A percentile compares a stretch with the other conserved stretches of the same genome.
phyloP scores from a whole-genome alignment of 352 stramenopile species.

The Discostella stelligera region DNA sequence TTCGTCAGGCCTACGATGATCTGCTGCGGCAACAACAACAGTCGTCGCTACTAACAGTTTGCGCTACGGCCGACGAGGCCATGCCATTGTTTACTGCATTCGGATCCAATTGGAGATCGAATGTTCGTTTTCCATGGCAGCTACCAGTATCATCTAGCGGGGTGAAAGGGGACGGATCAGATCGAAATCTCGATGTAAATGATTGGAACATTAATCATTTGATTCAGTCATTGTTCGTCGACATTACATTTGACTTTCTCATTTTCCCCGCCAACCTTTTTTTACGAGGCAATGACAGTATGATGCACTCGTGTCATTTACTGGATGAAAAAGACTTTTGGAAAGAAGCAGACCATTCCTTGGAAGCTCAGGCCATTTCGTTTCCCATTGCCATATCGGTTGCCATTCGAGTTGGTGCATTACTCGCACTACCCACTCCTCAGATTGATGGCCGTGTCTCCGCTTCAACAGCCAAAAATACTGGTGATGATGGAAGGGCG shows the following conservation, averaged over 20 bases:
- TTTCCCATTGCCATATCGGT: conserved; percentile 12
- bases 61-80: neutral
- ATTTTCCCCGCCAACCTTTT: conserved; percentile 16
- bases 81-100: conserved; percentile 1
- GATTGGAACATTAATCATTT: neutral
- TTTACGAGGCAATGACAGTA: neutral
- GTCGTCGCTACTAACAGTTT: neutral
- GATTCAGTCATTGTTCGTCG: conserved; percentile 20
- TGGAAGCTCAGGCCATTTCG: conserved; percentile 1
- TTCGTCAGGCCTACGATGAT: conserved; percentile 5
- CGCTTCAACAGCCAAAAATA: neutral
- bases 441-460: neutral
- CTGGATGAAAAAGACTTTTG: conserved; percentile 21
- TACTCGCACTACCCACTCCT: conserved; percentile 10
- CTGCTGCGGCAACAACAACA: conserved; percentile 7
- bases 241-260: conserved; percentile 37
- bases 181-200: neutral
- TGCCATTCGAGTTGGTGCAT: conserved; percentile 24
- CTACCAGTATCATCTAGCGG: neutral
- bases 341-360: neutral
- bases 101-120: conserved; percentile 33
- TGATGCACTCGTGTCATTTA: conserved; percentile 14
- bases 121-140: conserved; percentile 20
- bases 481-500: neutral
- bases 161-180: neutral